Conservation (phyloP, 352 stramenopile genomes). For the Phytophthora lateralis region DNA sequence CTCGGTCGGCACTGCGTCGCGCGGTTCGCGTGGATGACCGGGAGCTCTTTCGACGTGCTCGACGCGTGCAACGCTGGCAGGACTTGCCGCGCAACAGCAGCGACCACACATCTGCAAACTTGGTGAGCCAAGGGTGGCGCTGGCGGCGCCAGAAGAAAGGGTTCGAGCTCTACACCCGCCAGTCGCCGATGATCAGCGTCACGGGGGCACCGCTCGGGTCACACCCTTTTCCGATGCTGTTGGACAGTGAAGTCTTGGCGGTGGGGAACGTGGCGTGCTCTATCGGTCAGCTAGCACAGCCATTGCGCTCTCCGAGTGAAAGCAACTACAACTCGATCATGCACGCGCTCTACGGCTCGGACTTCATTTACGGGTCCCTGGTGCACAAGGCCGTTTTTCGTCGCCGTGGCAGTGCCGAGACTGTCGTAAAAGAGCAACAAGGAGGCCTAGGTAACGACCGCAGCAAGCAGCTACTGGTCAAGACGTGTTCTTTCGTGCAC, state of each 20-base stretch:
- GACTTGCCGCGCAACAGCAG: slow-evolving; percentile 23
- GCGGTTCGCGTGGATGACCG: slow-evolving; percentile 28
- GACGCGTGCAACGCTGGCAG: slow-evolving; percentile 29
- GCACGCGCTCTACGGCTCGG: slow-evolving; percentile 40
- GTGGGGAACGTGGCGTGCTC: slow-evolving; percentile 32
- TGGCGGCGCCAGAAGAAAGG: slow-evolving; percentile 30
- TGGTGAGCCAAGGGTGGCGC: slow-evolving; percentile 21
- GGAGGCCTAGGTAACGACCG: neutral
- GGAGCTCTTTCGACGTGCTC: slow-evolving; percentile 34
- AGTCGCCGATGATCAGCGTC: slow-evolving; percentile 21
- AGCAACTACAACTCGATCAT: slow-evolving; percentile 48
- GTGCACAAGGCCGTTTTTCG: slow-evolving; percentile 33
- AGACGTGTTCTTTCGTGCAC: slow-evolving; percentile 38
- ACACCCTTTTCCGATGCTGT: slow-evolving; percentile 5
- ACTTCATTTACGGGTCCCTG: slow-evolving; percentile 55
- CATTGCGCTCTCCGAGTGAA: slow-evolving; percentile 32
- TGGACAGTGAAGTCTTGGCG: slow-evolving; percentile 31
- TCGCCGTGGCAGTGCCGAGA: neutral
- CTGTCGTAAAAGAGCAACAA: neutral
- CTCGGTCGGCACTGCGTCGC: slow-evolving; percentile 9
- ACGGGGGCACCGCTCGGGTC: neutral
- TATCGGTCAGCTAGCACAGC: slow-evolving; percentile 22
- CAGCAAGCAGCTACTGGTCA: slow-evolving; percentile 36
- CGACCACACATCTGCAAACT: slow-evolving; percentile 9
- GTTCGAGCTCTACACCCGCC: slow-evolving; percentile 35